phyloP scores from a whole-genome alignment of 371 early-diverging fungal genomes.

The Nematocida major region DNA sequence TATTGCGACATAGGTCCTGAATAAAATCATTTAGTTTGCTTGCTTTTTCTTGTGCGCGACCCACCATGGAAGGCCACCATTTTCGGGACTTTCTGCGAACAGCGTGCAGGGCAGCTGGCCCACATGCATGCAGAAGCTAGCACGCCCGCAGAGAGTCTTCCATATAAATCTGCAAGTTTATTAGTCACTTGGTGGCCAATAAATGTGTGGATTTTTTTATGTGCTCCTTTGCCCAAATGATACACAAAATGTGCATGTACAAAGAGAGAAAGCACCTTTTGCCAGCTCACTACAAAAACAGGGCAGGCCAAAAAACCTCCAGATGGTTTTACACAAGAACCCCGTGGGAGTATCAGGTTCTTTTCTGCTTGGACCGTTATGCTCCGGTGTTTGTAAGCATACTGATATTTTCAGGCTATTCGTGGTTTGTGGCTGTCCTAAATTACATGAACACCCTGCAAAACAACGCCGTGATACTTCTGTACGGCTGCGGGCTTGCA shows the following conservation, averaged over 20 bases:
- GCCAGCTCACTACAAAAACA: neutral
- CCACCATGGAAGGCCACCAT: too few species aligned
- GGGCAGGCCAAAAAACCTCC: neutral
- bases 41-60: too few species aligned
- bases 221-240: neutral
- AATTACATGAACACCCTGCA: neutral
- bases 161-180: neutral
- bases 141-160: too few species aligned
- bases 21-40: too few species aligned
- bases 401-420: neutral
- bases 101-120: too few species aligned
- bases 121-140: too few species aligned
- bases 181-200: constrained; percentile 13
- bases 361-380: neutral
- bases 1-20: too few species aligned
- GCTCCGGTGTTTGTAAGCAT: neutral
- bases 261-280: neutral
- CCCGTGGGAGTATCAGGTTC: neutral
- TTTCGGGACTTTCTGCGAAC: too few species aligned
- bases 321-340: neutral
- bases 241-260: neutral
- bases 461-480: neutral
- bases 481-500: neutral
- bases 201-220: constrained; percentile 20
- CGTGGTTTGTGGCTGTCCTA: neutral